Percentiles rank a stretch among this genome's conserved stretches.
Evolutionary conservation across 2,329 filamentous ascomycete species (phyloP).

Genomic region (Phaeophleospora eucalypticola): DNA sequence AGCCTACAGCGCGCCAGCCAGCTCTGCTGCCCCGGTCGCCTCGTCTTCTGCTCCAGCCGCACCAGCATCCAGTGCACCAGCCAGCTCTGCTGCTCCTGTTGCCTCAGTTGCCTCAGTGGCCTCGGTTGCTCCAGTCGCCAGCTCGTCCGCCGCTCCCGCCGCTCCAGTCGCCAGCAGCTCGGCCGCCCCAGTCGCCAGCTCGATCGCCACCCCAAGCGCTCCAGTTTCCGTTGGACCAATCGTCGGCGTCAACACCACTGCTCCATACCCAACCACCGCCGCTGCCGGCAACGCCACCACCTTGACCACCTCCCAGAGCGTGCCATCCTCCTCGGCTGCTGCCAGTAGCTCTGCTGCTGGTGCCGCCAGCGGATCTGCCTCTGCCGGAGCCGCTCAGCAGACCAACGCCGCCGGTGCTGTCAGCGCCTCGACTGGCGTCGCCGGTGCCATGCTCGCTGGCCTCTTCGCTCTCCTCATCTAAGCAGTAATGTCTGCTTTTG

Average conservation of each 20-base stretch:
- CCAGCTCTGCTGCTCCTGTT: conserved; percentile 9
- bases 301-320: conserved; percentile 10
- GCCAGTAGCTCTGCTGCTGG: conserved; percentile 12
- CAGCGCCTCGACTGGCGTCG: conserved; percentile 11
- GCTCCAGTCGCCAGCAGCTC: conserved; percentile 9
- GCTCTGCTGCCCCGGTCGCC: conserved; percentile 6
- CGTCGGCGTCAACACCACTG: conserved; percentile 9
- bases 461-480: conserved; percentile 20
- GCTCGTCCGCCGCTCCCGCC: neutral
- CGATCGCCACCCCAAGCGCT: conserved; percentile 10
- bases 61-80: conserved; percentile 7
- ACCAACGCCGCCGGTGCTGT: conserved; percentile 10
- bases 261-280: conserved; percentile 16
- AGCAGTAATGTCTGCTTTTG: neutral
- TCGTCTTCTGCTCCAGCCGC: conserved; percentile 9
- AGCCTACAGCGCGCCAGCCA: conserved; percentile 9
- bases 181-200: conserved; percentile 8
- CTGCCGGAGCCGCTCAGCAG: conserved; percentile 4
- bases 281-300: conserved; percentile 13
- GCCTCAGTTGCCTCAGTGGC: conserved; percentile 6
- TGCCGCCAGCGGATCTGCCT: conserved; percentile 8
- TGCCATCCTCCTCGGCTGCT: conserved; percentile 9
- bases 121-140: conserved; percentile 10
- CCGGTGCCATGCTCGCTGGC: conserved; percentile 13
- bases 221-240: conserved; percentile 6